Evolutionary conservation across 805 yeast genomes (phyloP).

Genomic region (Brettanomyces sp.): DNA sequence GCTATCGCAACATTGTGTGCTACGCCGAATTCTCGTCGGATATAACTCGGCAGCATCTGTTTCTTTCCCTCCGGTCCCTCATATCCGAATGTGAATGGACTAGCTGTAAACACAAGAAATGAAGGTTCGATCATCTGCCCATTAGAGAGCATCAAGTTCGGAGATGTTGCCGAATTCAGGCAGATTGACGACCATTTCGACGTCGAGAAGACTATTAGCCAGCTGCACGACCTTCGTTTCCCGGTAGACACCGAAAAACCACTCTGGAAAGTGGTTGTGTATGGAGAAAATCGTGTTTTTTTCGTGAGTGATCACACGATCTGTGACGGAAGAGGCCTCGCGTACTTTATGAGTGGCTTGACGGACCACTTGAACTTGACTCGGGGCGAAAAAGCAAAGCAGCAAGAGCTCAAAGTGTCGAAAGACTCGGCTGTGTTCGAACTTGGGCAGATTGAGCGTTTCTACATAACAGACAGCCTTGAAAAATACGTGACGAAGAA

Average conservation of each 20-base stretch:
- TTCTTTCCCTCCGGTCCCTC: neutral
- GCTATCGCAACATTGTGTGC: neutral
- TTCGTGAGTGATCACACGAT: slow-evolving; percentile 1
- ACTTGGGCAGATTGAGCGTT: neutral
- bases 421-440: neutral
- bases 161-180: neutral
- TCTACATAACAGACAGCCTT: neutral
- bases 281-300: neutral
- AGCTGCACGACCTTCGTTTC: neutral
- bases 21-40: neutral
- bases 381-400: neutral
- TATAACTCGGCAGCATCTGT: neutral
- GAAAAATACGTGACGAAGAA: neutral
- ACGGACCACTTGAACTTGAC: neutral
- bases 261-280: slow-evolving; percentile 1
- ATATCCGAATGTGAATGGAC: neutral
- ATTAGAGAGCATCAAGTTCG: neutral
- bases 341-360: neutral
- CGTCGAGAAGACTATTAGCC: neutral
- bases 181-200: neutral
- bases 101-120: neutral
- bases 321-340: slow-evolving; percentile 1
- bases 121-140: neutral
- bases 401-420: neutral
- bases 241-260: neutral